Evolutionary conservation across 2,329 filamentous ascomycete genomes (phyloP).

Genomic region (Trichocomaceae sp.): DNA sequence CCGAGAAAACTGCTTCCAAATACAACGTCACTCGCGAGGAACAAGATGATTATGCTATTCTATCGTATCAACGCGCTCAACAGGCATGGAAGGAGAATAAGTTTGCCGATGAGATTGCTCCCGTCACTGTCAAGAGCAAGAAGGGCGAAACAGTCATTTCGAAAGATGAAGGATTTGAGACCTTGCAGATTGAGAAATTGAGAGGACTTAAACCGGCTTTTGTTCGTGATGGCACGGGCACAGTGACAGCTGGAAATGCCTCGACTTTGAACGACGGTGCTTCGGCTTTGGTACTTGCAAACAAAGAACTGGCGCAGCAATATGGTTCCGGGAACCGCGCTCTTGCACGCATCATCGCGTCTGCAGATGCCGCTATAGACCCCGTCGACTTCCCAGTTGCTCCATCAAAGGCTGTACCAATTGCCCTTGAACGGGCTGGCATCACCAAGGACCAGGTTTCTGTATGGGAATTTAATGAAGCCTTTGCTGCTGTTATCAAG

Average conservation of each 20-base stretch:
- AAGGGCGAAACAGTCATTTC: slow-evolving; percentile 76
- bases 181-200: slow-evolving; percentile 81
- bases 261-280: slow-evolving; percentile 94
- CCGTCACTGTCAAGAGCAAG: slow-evolving; percentile 74
- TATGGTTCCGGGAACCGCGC: slow-evolving; percentile 73
- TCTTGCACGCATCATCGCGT: slow-evolving; percentile 76
- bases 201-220: slow-evolving; percentile 86
- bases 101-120: slow-evolving; percentile 84
- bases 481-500: slow-evolving; percentile 91
- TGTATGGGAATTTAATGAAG: slow-evolving; percentile 98
- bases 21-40: slow-evolving; percentile 71
- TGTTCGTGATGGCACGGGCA: slow-evolving; percentile 73
- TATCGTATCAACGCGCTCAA: slow-evolving; percentile 83
- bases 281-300: slow-evolving; percentile 79
- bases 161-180: slow-evolving; percentile 82
- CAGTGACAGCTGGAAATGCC: slow-evolving; percentile 89
- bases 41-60: slow-evolving; percentile 86
- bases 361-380: slow-evolving; percentile 84
- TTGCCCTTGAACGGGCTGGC: slow-evolving; percentile 80
- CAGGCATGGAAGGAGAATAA: slow-evolving; percentile 75
- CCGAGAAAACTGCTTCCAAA: slow-evolving; percentile 89
- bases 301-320: slow-evolving; percentile 69
- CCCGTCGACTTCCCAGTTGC: slow-evolving; percentile 92
- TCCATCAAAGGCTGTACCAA: slow-evolving; percentile 82
- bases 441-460: slow-evolving; percentile 88